Evolutionary conservation across 129 eudicot species (phyloP).

Genomic region (Apium graveolens): DNA sequence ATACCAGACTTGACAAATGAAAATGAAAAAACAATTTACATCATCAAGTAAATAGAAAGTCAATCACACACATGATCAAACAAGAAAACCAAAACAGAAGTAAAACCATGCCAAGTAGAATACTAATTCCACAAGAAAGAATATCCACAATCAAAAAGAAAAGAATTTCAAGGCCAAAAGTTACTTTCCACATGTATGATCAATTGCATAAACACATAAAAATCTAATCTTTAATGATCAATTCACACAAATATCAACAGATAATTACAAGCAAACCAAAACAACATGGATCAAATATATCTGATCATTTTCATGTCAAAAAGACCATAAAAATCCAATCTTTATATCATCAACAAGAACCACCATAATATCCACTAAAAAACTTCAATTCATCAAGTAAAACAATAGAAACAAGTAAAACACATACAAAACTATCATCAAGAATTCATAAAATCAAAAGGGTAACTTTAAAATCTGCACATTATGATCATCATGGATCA

Average conservation of each 20-base stretch:
- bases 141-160: constrained; percentile 33
- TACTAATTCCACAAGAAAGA: constrained; percentile 33
- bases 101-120: constrained; percentile 30
- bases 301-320: constrained; percentile 3
- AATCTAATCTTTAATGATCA: constrained; percentile 9
- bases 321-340: constrained; percentile 28
- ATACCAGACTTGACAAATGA: not conserved
- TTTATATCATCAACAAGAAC: constrained; percentile 10
- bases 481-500: constrained; percentile 55
- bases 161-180: constrained; percentile 17
- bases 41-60: not conserved
- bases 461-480: constrained; percentile 34
- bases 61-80: constrained; percentile 6
- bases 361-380: constrained; percentile 26
- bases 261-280: constrained; percentile 22
- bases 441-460: constrained; percentile 9
- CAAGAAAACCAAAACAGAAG: constrained; percentile 13
- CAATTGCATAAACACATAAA: constrained; percentile 8
- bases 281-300: constrained; percentile 14
- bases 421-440: not conserved
- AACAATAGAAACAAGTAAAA: constrained; percentile 11
- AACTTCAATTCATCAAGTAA: constrained; percentile 23
- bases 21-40: not conserved
- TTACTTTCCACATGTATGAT: constrained; percentile 9
- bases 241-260: constrained; percentile 12